A percentile compares a stretch with the other conserved stretches of the same genome.
Conservation (phyloP, 1,139 yeast species). For the Yamadazyma friedrichii region DNA sequence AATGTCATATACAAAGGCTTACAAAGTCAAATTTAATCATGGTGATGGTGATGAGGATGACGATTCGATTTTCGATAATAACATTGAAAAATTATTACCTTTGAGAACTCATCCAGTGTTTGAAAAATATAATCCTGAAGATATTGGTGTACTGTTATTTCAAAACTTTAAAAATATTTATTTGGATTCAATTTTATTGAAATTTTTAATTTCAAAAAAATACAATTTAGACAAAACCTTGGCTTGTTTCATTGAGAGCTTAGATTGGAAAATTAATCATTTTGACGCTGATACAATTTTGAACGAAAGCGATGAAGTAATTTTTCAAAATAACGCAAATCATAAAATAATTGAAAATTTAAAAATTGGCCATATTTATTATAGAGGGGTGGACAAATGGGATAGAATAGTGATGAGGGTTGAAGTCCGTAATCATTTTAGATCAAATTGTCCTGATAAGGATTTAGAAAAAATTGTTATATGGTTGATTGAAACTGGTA, state of each 20-base stretch:
- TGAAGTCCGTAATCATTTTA: conserved; percentile 70
- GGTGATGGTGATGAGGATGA: conserved; percentile 1
- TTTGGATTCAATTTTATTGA: conserved; percentile 66
- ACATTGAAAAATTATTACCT: conserved; percentile 7
- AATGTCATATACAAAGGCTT: conserved; percentile 9
- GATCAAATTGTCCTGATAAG: conserved; percentile 65
- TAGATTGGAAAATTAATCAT: conserved; percentile 66
- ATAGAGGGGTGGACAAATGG: conserved; percentile 62
- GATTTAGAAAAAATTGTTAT: conserved; percentile 69
- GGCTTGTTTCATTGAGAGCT: conserved; percentile 63
- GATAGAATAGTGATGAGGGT: conserved; percentile 72
- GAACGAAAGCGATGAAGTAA: conserved; percentile 57
- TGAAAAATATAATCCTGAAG: conserved; percentile 2
- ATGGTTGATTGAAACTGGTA: conserved; percentile 65
- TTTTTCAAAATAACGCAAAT: conserved; percentile 19
- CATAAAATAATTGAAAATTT: conserved; percentile 51
- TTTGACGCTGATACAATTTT: conserved; percentile 57
- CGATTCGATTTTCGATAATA: conserved; percentile 11
- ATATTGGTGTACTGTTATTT: conserved; percentile 29
- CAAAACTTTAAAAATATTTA: conserved; percentile 64
- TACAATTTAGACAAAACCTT: conserved; percentile 64
- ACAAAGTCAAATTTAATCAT: conserved; percentile 7
- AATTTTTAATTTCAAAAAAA: conserved; percentile 73
- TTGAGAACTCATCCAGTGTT: conserved; percentile 6
- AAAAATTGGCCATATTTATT: conserved; percentile 57